Evolutionary conservation across 345 rosid species (phyloP), one percentile per base, ranked within the genome.

Genomic region (Hibiscus tridactylites): DNA sequence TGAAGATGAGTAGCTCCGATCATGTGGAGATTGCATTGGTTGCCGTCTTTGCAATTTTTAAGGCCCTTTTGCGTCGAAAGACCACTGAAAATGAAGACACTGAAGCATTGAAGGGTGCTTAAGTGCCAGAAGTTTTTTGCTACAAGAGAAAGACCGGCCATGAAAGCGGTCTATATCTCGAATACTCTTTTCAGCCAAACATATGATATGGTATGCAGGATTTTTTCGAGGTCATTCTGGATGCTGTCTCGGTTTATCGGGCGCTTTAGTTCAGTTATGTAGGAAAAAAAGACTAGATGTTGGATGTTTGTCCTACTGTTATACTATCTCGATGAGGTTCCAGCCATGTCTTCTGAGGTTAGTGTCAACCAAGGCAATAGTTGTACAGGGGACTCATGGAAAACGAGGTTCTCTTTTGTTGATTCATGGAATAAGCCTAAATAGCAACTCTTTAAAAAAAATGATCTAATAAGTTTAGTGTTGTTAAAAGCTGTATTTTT

Each of bases 1-100:
- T 95, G 60, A 92, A 84, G 83, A 81, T 85, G 47, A 87, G 81
- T 73, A 90, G 88, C 82, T 85, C 97, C 3, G 85, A 87, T 79
- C 93, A 86, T 61, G 63, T 89, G 80, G 91, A 88, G 83, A 84
- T 88, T 73, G 96, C 91, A 60, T 47, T 88, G 46, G 63, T 95
- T 53, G 88, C 91, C 16, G 71, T 81, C 60, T 75, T 85, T 76
- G 81, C 97, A 62, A 72, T 89, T 70, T 74, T 86, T 26, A 85
- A 79, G 83, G 84, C 82, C 47, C 70, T 95, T 10, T 61, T 85
- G 39, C 81, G 78, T 35, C 78, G 87, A 76, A 95, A 71, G 81
- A 65, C 59, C 58, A 50, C 65, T 46, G 82, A 71, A 72, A 80
- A 79, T 17, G 58, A 33, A 15, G 75, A 74, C 65, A 62, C 19